Conservation (phyloP, 768 basidiomycete species). For the Suillus subalutaceus region DNA sequence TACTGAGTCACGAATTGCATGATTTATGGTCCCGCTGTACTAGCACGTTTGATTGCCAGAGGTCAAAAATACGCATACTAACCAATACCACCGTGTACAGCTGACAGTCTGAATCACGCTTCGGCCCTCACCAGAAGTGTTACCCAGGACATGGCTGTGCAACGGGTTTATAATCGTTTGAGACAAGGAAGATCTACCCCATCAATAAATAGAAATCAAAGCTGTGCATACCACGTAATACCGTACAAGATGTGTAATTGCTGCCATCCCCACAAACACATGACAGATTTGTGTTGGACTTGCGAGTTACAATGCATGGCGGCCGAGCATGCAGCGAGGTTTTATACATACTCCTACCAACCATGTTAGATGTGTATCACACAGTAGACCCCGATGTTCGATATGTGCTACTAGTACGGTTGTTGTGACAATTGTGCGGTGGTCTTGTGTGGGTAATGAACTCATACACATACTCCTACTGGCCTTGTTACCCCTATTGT, state of each 20-base stretch:
- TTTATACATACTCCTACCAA: not conserved
- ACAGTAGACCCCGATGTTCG: not conserved
- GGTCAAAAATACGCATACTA: not conserved
- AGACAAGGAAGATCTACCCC: not conserved
- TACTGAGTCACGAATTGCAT: not conserved
- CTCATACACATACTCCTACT: no score
- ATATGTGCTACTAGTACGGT: not conserved
- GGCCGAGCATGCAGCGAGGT: not conserved
- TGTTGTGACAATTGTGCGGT: no score
- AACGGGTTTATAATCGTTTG: not conserved
- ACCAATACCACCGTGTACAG: not conserved
- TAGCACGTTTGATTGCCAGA: not conserved
- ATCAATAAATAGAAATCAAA: not conserved
- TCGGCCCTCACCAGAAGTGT: not conserved
- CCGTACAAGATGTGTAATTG: not conserved
- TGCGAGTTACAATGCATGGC: not conserved
- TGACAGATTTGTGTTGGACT: not conserved
- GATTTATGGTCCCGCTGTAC: no score
- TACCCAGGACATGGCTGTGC: not conserved
- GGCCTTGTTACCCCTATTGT: no score
- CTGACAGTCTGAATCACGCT: not conserved
- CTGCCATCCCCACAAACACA: not conserved
- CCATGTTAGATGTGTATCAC: not conserved
- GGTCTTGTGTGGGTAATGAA: no score
- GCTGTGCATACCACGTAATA: not conserved